These are phyloP conservation scores for Fonsecaea monophora DNA, from an alignment of 2,329 filamentous ascomycete genomes.

Conservation along the genomic window DNA sequence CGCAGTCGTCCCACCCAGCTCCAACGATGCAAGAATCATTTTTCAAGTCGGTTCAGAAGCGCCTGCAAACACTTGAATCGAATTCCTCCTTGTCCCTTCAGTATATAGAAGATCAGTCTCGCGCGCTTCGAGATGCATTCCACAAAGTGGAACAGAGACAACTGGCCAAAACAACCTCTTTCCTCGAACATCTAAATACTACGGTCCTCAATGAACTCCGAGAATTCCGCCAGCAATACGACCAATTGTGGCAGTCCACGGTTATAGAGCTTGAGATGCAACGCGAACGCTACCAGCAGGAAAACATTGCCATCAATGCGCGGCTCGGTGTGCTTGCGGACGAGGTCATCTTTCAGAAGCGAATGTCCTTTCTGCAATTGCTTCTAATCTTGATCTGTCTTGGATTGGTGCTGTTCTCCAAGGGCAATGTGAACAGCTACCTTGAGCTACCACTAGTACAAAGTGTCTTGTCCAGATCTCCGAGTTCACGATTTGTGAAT, in stretches of 20 bases:
- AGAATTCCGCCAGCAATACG: constrained; percentile 82
- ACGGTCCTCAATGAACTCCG: constrained; percentile 84
- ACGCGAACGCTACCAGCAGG: constrained; percentile 79
- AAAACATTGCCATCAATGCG: constrained; percentile 80
- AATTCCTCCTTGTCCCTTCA: constrained; percentile 92
- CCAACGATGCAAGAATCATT: constrained; percentile 96
- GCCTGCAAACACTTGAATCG: constrained; percentile 85
- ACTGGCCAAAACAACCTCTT: constrained; percentile 78
- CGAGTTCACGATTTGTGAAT: constrained; percentile 44
- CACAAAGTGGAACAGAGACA: constrained; percentile 87
- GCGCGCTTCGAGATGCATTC: constrained; percentile 85
- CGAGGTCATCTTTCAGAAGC: constrained; percentile 81
- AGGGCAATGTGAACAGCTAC: constrained; percentile 51
- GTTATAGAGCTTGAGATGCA: constrained; percentile 90
- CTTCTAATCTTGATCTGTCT: constrained; percentile 86
- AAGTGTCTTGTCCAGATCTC: constrained; percentile 54
- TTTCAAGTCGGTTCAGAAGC: constrained; percentile 95
- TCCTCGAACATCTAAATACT: constrained; percentile 82
- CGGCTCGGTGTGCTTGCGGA: constrained; percentile 90
- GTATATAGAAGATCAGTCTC: constrained; percentile 96
- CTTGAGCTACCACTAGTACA: constrained; percentile 56
- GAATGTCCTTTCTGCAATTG: constrained; percentile 91
- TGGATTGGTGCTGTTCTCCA: constrained; percentile 79
- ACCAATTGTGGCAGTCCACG: constrained; percentile 95
- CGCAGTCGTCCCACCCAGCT: constrained; percentile 61